A percentile compares a stretch with the other conserved stretches of the same genome.
Evolutionary conservation across 2,329 filamentous ascomycete species (phyloP).

Genomic region (Amauroascus verrucosus): DNA sequence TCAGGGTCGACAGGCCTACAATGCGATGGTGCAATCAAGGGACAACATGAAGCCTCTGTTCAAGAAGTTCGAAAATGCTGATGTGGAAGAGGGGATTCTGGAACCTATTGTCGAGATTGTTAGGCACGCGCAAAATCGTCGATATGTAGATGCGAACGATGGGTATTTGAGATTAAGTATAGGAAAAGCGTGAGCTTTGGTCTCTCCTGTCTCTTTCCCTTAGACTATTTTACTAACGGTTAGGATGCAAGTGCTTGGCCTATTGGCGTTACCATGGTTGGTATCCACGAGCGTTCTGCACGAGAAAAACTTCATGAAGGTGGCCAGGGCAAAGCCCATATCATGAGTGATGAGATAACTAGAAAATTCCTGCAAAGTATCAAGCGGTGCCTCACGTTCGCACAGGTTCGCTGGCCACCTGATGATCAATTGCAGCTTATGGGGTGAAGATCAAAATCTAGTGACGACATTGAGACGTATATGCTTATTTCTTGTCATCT

Average conservation of each 20-base stretch:
- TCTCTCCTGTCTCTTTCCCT: background rate
- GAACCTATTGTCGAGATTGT: constrained; percentile 85
- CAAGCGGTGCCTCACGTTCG: constrained; percentile 91
- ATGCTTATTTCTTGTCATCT: background rate
- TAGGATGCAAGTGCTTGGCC: constrained; percentile 62
- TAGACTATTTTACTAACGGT: background rate
- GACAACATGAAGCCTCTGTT: constrained; percentile 86
- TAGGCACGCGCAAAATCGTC: constrained; percentile 73
- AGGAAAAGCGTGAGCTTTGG: constrained; percentile 58
- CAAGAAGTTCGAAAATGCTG: constrained; percentile 71
- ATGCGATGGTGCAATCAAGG: constrained; percentile 74
- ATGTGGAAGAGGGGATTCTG: constrained; percentile 68
- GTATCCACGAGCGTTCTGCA: constrained; percentile 93
- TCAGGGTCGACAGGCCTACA: constrained; percentile 70
- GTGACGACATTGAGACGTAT: background rate
- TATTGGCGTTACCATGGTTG: constrained; percentile 98
- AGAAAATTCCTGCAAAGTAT: constrained; percentile 96
- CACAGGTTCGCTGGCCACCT: constrained; percentile 91
- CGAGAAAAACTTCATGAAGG: constrained; percentile 85
- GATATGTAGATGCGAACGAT: constrained; percentile 94
- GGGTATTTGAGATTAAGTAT: constrained; percentile 89
- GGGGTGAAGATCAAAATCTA: constrained; percentile 48
- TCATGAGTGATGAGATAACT: constrained; percentile 93
- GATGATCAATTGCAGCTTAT: constrained; percentile 88
- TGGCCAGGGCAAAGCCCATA: constrained; percentile 70